Evolutionary conservation across 2,329 filamentous ascomycete species (phyloP), one percentile per base, ranked within the genome.

Genomic region (Colletotrichum sp.): DNA sequence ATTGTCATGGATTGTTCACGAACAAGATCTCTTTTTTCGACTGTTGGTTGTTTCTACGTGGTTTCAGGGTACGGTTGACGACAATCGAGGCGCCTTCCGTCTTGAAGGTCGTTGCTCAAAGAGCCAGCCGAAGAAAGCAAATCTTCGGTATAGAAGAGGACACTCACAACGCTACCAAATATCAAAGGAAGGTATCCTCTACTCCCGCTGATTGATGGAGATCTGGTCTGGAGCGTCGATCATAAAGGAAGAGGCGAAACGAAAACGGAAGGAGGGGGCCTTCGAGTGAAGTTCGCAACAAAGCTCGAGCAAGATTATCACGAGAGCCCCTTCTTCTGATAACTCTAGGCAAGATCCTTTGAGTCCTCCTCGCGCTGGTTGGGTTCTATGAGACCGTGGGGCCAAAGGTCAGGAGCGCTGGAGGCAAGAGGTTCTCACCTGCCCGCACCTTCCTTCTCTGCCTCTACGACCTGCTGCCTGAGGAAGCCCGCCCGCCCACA

Each of bases 161-260:
- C n/a, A 13, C 43, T 21, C 12, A 13, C 3, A 0, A 1, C n/a
- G n/a, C 38, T 43, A 0, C 0, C 0, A 21, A 21, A 52, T 2
- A 0, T 52, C n/a, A 24, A 24, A 52, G 10, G n/a, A 21, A 21
- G 43, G 10, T 0, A 5, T 21, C 10, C 0, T 12, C 0, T 0
- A 13, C 43, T 48, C 0, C 8, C n/a, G 43, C 15, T 21, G 43
- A 0, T 0, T 13, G n/a, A 52, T 0, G 8, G 12, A 52, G 43
- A 52, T 0, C n/a, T 21, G 12, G 10, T 52, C 0, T 0, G n/a
- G 43, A 52, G n/a, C n/a, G n/a, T 52, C n/a, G n/a, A 0, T 24
- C n/a, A 52, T 21, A 3, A 52, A 52, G n/a, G 10, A 52, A 52
- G 43, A 18, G n/a, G 0, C 43, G 10, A 52, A 52, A 13, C 43